Evolutionary conservation across 169 alveolate genomes (phyloP).

Genomic region (Plasmodium inui): DNA sequence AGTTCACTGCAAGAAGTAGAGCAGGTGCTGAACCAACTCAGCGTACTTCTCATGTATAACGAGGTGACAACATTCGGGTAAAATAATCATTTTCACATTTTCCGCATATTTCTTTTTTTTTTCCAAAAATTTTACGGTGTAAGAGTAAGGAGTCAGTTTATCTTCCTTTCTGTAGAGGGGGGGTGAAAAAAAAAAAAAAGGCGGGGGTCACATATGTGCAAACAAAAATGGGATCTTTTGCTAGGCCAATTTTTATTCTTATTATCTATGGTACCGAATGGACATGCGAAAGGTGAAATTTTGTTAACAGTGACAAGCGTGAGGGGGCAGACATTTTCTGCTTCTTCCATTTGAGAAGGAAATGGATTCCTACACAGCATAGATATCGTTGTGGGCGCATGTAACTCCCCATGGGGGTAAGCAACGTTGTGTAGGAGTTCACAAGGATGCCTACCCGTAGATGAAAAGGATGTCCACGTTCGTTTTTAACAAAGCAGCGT

Average conservation of each 20-base stretch:
- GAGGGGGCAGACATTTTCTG: not conserved
- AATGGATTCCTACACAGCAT: not conserved
- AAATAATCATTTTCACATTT: constrained; percentile 53
- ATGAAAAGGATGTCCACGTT: constrained; percentile 62
- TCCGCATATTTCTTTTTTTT: constrained; percentile 24
- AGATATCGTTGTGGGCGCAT: not conserved
- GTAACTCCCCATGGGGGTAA: not conserved
- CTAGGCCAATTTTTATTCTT: not conserved
- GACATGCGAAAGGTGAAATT: not conserved
- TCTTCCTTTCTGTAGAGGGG: constrained; percentile 28
- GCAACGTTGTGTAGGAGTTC: not conserved
- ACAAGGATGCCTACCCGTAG: constrained; percentile 37
- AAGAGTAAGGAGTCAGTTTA: constrained; percentile 29
- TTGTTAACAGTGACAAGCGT: not conserved
- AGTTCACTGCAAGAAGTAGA: constrained; percentile 36
- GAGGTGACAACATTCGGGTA: constrained; percentile 73
- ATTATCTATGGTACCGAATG: not conserved
- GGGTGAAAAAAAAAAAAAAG: not conserved
- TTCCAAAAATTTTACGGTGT: constrained; percentile 63
- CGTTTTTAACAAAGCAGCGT: constrained; percentile 50
- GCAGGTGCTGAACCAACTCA: constrained; percentile 31
- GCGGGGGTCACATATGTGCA: not conserved
- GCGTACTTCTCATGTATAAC: constrained; percentile 41
- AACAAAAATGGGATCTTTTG: not conserved
- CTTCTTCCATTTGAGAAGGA: not conserved